phyloP scores from a whole-genome alignment of 75 land plant species.

The Cupressus sempervirens region DNA sequence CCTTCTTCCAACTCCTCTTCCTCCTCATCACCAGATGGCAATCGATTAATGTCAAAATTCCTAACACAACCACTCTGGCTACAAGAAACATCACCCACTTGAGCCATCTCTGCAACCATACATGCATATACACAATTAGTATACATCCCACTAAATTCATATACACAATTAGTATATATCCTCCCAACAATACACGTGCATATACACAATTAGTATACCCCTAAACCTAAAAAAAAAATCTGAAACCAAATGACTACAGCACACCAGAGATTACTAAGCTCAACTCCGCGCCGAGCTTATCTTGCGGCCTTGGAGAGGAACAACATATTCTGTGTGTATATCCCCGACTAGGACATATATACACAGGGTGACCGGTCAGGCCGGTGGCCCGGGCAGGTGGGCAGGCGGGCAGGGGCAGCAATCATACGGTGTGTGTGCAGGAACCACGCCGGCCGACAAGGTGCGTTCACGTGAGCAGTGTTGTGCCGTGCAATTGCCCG shows the following conservation, averaged over 20 bases:
- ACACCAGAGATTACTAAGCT: constrained; percentile 1
- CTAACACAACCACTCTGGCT: constrained; percentile 16
- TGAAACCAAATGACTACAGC: neutral
- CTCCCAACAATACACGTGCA: neutral
- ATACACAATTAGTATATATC: neutral
- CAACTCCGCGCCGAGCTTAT: neutral
- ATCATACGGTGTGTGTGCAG: constrained; percentile 3
- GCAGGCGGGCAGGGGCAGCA: neutral
- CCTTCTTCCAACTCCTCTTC: constrained; percentile 22
- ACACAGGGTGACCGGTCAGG: neutral
- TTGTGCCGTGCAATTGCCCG: neutral
- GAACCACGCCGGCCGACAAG: constrained; percentile 13
- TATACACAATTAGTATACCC: neutral
- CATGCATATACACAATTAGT: neutral
- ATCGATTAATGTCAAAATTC: constrained; percentile 30
- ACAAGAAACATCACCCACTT: neutral
- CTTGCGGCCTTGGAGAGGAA: neutral
- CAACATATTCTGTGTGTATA: constrained; percentile 9
- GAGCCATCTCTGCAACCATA: constrained; percentile 13
- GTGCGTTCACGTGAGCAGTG: constrained; percentile 14
- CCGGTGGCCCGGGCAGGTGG: neutral
- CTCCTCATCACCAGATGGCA: constrained; percentile 23
- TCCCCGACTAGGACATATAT: neutral
- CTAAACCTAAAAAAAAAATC: too few species aligned
- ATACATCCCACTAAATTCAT: too few species aligned